Evolutionary conservation across 2,329 filamentous ascomycete genomes (phyloP).

Genomic region (Cladosporium sp.): DNA sequence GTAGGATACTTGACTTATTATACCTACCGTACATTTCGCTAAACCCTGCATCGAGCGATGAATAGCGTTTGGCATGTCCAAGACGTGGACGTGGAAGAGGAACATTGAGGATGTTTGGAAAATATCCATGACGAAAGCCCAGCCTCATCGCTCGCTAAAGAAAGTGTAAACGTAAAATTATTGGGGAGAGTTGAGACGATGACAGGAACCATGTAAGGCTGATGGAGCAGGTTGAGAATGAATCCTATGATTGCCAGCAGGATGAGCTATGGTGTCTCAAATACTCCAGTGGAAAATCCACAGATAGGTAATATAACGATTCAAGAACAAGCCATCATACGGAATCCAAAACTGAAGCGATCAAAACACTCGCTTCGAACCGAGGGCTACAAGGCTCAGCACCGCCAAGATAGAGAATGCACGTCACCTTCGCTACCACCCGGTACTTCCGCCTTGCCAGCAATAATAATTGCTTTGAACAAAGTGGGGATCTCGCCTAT

Average conservation of each 20-base stretch:
- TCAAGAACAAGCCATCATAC: no score
- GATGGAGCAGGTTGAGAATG: no score
- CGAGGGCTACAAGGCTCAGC: background rate
- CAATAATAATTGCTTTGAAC: background rate
- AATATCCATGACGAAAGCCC: slow-evolving; percentile 8
- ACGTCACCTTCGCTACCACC: background rate
- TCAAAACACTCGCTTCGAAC: no score
- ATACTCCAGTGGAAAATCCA: no score
- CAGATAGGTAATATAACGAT: no score
- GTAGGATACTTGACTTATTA: background rate
- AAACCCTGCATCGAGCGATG: background rate
- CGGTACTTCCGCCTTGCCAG: background rate
- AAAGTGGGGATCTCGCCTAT: background rate
- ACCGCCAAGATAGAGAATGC: background rate
- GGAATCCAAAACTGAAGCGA: no score
- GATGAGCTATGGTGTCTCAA: no score
- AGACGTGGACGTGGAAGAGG: background rate
- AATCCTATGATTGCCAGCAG: no score
- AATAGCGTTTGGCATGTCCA: background rate
- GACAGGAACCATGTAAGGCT: no score
- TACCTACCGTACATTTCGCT: background rate
- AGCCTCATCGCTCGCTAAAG: slow-evolving; percentile 4
- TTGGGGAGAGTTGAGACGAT: background rate
- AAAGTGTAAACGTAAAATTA: background rate
- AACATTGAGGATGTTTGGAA: background rate